phyloP scores from a whole-genome alignment of 257 asterid genomes.

The Anisodus tanguticus region DNA sequence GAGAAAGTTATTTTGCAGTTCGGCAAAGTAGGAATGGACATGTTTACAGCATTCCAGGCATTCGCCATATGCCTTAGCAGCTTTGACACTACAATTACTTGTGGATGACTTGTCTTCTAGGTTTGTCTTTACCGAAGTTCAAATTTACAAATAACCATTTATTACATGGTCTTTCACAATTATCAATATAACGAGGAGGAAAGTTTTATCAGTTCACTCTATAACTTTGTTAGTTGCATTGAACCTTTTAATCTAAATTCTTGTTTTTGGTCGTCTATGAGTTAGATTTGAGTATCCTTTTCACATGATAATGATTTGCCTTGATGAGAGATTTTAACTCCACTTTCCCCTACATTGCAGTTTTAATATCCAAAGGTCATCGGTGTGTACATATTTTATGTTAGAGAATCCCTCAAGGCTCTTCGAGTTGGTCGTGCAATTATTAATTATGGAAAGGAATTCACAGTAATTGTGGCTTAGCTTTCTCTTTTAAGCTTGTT shows the following conservation, averaged over 20 bases:
- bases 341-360: neutral
- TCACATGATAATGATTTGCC: neutral
- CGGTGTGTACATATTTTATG: neutral
- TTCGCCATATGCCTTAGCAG: constrained; percentile 67
- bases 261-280: no score
- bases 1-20: constrained; percentile 85
- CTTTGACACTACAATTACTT: constrained; percentile 88
- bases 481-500: neutral
- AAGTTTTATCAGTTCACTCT: constrained; percentile 2
- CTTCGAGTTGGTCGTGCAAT: neutral
- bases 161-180: neutral
- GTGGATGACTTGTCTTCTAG: constrained; percentile 54
- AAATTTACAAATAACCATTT: neutral
- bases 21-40: constrained; percentile 94
- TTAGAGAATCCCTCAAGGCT: neutral
- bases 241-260: neutral
- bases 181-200: neutral
- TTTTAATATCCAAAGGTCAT: neutral
- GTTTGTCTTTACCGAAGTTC: constrained; percentile 28
- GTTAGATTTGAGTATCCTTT: neutral
- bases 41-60: constrained; percentile 90
- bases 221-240: neutral
- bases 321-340: neutral
- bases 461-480: neutral
- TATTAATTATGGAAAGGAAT: neutral